Evolutionary conservation across 208 protist genomes (phyloP).

Genomic region (Endotrypanum monterogeii): DNA sequence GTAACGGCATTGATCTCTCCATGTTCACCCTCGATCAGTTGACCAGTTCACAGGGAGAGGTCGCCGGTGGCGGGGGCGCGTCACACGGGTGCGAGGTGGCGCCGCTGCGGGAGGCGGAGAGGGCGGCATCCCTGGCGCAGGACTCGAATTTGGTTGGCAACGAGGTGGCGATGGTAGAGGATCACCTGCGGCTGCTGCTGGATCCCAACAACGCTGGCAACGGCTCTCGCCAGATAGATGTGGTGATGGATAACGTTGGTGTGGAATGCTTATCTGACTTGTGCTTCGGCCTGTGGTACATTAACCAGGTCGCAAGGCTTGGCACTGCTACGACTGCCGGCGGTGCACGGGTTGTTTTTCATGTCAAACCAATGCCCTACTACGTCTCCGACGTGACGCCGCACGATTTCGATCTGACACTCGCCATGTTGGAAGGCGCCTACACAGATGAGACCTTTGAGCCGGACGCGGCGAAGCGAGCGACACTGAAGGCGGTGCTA

Average conservation of each 20-base stretch:
- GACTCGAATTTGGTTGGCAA: conserved; percentile 72
- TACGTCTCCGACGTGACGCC: conserved; percentile 90
- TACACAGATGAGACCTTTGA: conserved; percentile 23
- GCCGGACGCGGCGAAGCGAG: conserved; percentile 31
- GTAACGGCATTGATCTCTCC: conserved; percentile 84
- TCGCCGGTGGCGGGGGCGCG: conserved; percentile 3
- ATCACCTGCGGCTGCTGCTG: conserved; percentile 42
- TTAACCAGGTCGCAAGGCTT: conserved; percentile 35
- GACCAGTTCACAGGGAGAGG: conserved; percentile 23
- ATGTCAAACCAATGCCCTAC: conserved; percentile 90
- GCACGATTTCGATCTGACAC: conserved; percentile 65
- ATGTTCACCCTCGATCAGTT: conserved; percentile 90
- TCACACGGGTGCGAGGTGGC: conserved; percentile 6
- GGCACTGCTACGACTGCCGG: conserved; percentile 10
- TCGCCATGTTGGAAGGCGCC: conserved; percentile 45
- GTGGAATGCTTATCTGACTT: conserved; percentile 84
- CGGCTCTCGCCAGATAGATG: conserved; percentile 48
- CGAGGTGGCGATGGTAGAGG: conserved; percentile 43
- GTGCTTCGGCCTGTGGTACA: conserved; percentile 75
- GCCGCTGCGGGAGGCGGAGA: conserved; percentile 43
- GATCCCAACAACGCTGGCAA: conserved; percentile 19
- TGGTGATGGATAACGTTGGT: conserved; percentile 91
- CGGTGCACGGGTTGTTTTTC: conserved; percentile 49
- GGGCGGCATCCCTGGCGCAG: conserved; percentile 30
- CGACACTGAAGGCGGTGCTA: conserved; percentile 26